A percentile compares a stretch with the other conserved stretches of the same genome.
Evolutionary conservation across 1,284 basidiomycete species (phyloP).

Genomic region (Ceraceosorus bombacis): DNA sequence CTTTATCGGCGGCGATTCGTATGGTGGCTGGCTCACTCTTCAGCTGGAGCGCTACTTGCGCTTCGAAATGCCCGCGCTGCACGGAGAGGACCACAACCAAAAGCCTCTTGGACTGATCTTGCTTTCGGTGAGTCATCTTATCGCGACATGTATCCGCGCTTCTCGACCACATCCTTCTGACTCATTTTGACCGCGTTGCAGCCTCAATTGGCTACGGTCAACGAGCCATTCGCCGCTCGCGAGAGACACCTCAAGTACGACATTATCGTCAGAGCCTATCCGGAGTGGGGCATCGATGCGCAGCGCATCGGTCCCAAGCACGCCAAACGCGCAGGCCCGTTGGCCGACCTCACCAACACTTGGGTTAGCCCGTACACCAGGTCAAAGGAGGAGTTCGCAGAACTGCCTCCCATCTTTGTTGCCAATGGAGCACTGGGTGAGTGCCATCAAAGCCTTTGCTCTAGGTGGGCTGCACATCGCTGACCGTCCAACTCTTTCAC

Average conservation of each 20-base stretch:
- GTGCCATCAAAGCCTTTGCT: too few relatives aligned
- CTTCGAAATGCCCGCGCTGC: conserved; percentile 21
- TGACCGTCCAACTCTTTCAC: not conserved
- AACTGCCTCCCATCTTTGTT: conserved; percentile 18
- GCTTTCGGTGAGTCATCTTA: conserved; percentile 18
- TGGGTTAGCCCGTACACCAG: conserved; percentile 26
- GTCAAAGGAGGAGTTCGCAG: conserved; percentile 24
- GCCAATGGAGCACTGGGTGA: conserved; percentile 17
- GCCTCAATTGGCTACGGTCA: conserved; percentile 24
- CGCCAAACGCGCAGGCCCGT: conserved; percentile 12
- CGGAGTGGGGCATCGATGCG: conserved; percentile 31
- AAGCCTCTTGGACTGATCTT: conserved; percentile 23
- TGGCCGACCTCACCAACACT: conserved; percentile 16
- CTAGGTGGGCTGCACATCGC: not conserved
- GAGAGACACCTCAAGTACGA: conserved; percentile 29
- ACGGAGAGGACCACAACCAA: conserved; percentile 17
- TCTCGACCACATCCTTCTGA: too few relatives aligned
- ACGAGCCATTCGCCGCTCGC: conserved; percentile 21
- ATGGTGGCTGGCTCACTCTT: conserved; percentile 33
- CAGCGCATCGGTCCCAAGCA: conserved; percentile 15
- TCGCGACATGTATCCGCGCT: not conserved
- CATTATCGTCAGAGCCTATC: conserved; percentile 29
- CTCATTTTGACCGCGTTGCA: not conserved
- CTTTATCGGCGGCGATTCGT: conserved; percentile 42
- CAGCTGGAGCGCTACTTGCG: conserved; percentile 40